Evolutionary conservation across 2,329 filamentous ascomycete genomes (phyloP), one percentile per base, ranked within the genome.

Genomic region (Sarocladiaceae sp.): DNA sequence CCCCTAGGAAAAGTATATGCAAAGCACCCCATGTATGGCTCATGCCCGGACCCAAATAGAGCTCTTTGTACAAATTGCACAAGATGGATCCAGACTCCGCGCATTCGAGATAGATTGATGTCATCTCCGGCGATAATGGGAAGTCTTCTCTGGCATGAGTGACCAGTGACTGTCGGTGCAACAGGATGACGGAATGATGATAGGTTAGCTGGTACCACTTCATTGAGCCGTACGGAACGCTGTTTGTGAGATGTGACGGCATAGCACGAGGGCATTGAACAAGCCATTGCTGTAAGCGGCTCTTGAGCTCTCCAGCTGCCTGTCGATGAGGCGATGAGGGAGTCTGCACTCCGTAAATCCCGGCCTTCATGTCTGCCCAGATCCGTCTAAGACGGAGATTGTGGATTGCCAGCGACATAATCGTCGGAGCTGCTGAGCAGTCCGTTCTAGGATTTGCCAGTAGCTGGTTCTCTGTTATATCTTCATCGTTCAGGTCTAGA

Each of bases 1-100:
- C 64, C 13, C 52, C 62, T 3, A 64, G 53, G 47, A 67, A 66
- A 3, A 65, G 54, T 6, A 65, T 63, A 52, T 66, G 64, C 11
- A 67, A 51, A 4, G 59, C 61, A 10, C 60, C 60, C 59, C 60
- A 62, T 2, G 67, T 69, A 36, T 36, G 39, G n/a, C 22, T 26
- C 35, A 44, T 33, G 11, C 36, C 18, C 18, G 39, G 35, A 22
- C 18, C 40, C 6, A 52, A n/a, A 36, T 52, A 52, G 35, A 44
- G 35, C 37, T 26, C 12, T 28, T 36, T 18, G 23, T 52, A 52
- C 12, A 46, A 10, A 22, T 33, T 12, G 28, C 50, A 52, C 3
- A 52, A 23, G 10, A 18, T 36, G 7, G 15, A 36, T 11, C 33
- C 17, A 8, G 50, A 40, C 13, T 18, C 15, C 11, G 25, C 26